Evolutionary conservation across 169 alveolate species (phyloP), one percentile per base, ranked within the genome.

Genomic region (Haemoproteus tartakovskyi): DNA sequence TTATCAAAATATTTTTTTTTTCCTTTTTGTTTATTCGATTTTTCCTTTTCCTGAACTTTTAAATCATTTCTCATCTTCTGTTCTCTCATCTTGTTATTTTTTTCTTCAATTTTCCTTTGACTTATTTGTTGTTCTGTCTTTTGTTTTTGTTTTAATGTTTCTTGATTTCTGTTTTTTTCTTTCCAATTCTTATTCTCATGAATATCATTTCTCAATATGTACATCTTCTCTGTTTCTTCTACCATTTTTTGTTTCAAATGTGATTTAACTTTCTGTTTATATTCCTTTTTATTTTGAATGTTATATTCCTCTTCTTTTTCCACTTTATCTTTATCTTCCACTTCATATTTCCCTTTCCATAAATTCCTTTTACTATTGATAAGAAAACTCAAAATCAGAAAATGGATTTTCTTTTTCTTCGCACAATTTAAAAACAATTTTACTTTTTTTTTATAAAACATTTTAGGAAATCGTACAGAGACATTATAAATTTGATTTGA

Each of bases 371-470:
- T 47, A 0, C 29, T 12, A 47, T 56, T 74, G 38, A 74, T 9
- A 29, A 45, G 12, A 74, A 74, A 74, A 27, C 78, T 74, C 4
- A 50, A 29, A 14, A 74, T 78, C 2, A 57, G 12, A 57, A 74
- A 74, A 56, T 74, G 26, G 30, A 38, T 18, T 38, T 27, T 22
- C 47, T 74, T 74, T 74, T 56, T 57, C n/a, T 47, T 62, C 57
- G 84, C 29, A 56, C 84, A 45, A 12, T 52, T 74, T 78, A 74
- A 43, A 74, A 45, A 46, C 19, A 57, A 5, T 74, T 74, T 43
- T 11, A 27, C 57, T 3, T 41, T 74, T 56, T 56, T 54, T 12
- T 43, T 46, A 24, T 24, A 38, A n/a, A 74, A 57, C 54, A 74
- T 43, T 45, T 74, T 43, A 4, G 84, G 84, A 18, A 74, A 57